Evolutionary conservation across 345 rosid species (phyloP), one percentile per base, ranked within the genome.

Genomic region (Nasturtium officinale): DNA sequence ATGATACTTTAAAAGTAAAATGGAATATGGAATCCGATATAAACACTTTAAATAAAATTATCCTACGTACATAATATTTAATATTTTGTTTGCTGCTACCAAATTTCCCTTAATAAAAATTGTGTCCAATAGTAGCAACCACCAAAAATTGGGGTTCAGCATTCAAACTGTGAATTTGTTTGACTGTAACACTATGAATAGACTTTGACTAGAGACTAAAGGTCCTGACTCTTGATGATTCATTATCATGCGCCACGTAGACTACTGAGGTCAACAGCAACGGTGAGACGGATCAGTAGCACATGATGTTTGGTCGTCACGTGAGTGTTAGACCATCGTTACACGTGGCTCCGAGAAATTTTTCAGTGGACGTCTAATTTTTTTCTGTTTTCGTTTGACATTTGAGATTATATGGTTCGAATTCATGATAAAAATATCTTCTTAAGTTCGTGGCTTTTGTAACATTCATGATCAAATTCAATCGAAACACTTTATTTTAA

Each of bases 261-360:
- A 32, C 42, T 5, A 60, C 58, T 53, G 7, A 60, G 61, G 16
- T 38, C 16, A 30, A 30, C 55, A 59, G 25, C 17, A 20, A 67
- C 61, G 55, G 62, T 51, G 73, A 75, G 73, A 23, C 46, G 55
- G 68, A 50, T 75, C 56, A 75, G 51, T 54, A 53, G 69, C 79
- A 75, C 79, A 69, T 68, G 79, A 43, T 61, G 32, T 12, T 68
- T 32, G 64, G 79, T 75, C 79, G 74, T 75, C 69, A 68, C 74
- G 79, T 75, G 74, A 43, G 4, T 43, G 74, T 75, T 74, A 68
- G 74, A 23, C 13, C 32, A 75, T 54, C 13, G 6, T 5, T 68
- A 33, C 38, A 67, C 74, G 78, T 52, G 30, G 56, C 50, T 58
- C 51, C 20, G 5, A 13, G 29, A 23, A 53, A 61, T 33, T 30